Evolutionary conservation across 768 basidiomycete genomes (phyloP), one percentile per base, ranked within the genome.

Genomic region (Russula brevipes): DNA sequence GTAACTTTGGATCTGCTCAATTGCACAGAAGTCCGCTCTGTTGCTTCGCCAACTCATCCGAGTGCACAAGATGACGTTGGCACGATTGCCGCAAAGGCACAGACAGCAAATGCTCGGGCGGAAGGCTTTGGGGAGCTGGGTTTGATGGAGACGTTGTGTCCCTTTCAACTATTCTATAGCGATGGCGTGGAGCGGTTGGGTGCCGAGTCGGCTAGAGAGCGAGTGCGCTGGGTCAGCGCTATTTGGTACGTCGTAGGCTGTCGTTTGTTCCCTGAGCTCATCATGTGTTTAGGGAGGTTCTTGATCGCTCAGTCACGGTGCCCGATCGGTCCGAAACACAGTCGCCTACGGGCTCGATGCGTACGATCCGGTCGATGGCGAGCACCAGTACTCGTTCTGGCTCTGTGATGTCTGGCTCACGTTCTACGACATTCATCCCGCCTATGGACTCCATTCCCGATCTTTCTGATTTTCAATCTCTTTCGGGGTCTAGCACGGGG

Each of bases 151-250:
- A 80, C 85, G 61, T 72, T 96, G 4, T 91, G 91, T 60, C 94
- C 94, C 0, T 96, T 97, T 75, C 93, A 95, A 72, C 82, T 97
- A 78, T 71, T 94, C 41, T 97, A 97, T 71, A 81, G 82, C 11
- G 94, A 97, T 72, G 94, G 94, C 1, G 85, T 94, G 1, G 94
- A 97, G 72, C 76, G 94, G 8, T 72, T 97, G 31, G 94, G 87
- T 5, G 87, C 91, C n/a, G 94, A 95, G 71, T 94, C 90, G 66
- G 81, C 93, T 7, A 73, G 89, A 61, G 90, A 94, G 72, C 80
- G 94, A 68, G 87, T 92, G 56, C 85, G 88, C 73, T 97, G 94
- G 94, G 92, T 95, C 12, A 90, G 89, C 69, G 83, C 91, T 5
- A 82, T 97, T 59, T 94, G 91, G 94, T 93, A 70, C 53, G 85